Base-by-base conservation (phyloP, 192 early-diverging fungal species). In the Ambispora gerdemannii region DNA sequence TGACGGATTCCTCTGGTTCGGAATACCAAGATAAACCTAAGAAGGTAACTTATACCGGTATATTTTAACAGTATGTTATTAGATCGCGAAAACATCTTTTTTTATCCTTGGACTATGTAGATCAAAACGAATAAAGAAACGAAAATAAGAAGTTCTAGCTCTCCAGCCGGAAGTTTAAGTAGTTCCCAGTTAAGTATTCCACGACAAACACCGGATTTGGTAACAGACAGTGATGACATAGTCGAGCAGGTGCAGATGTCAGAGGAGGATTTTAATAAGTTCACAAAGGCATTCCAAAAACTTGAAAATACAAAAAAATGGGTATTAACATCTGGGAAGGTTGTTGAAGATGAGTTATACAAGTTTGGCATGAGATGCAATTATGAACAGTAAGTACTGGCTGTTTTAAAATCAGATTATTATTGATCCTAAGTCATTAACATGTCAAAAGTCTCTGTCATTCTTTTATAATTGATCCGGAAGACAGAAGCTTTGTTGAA, bases 311-410 rank as follows among this genome's bases (percentile, higher is more conserved):
- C 35, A 3, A 59, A 64, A 60, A 75, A 75, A 63, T 75, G 59
- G 67, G 30, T 38, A 31, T 56, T 75, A 38, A 52, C 50, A 36
- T 68, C 74, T 59, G 60, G 61, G 11, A 75, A 75, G 43, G 67
- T 63, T 53, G 61, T 75, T 13, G 61, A 75, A 63, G 67, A 75
- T 38, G 73, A 70, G 35, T 63, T 75, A 53, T 75, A 75, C 25
- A 70, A 75, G 53, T 75, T 70, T 70, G 49, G 58, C 0, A 63
- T 59, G 51, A 59, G 61, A 63, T 69, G 60, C 38, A 43, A 17
- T 50, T 70, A 75, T 64, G 51, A 75, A 70, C 36, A 70, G 67
- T 75, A 58, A 70, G 59, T 70, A 32, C 60, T 64, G 0, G 61
- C 32, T 31, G 60, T 71, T 72, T 72, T 63, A 31, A 53, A 63